Percentiles rank a stretch among this genome's conserved stretches.
Conservation (phyloP, 129 eudicot genomes). For the Arctium minus region DNA sequence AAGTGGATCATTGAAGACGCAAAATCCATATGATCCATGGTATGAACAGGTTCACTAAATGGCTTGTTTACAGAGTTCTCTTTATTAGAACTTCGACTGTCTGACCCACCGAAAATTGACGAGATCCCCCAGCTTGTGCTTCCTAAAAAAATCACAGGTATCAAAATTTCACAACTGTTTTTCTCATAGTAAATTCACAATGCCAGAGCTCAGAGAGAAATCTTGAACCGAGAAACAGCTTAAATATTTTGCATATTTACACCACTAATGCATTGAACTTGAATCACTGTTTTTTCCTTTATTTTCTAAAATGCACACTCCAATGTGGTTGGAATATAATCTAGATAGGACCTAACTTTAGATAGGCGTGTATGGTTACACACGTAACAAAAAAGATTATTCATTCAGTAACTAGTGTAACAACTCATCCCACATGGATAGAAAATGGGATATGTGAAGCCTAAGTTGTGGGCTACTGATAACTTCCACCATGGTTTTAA, state of each 20-base stretch:
- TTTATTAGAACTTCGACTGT: slow-evolving; percentile 56
- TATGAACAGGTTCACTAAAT: slow-evolving; percentile 61
- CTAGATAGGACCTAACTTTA: background rate
- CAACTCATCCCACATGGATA: no score
- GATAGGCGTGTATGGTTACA: background rate
- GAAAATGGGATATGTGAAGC: no score
- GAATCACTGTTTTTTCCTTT: background rate
- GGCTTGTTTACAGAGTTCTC: slow-evolving; percentile 65
- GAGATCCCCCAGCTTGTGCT: slow-evolving; percentile 89
- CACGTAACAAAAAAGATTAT: background rate
- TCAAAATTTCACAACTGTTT: background rate
- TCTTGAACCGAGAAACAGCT: background rate
- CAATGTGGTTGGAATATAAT: background rate
- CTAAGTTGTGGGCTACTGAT: no score
- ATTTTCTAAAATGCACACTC: background rate
- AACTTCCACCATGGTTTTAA: no score
- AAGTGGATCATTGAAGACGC: slow-evolving; percentile 66
- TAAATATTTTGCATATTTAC: background rate
- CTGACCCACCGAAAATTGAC: slow-evolving; percentile 78
- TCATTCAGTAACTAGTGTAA: no score
- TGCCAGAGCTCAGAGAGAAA: background rate
- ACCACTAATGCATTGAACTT: background rate
- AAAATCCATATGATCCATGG: slow-evolving; percentile 55
- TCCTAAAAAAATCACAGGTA: slow-evolving; percentile 24
- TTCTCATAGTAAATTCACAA: background rate